Percentiles rank a stretch among this genome's conserved stretches.
Conservation (phyloP, 441 rosid genomes). For the Erysimum cheiri region DNA sequence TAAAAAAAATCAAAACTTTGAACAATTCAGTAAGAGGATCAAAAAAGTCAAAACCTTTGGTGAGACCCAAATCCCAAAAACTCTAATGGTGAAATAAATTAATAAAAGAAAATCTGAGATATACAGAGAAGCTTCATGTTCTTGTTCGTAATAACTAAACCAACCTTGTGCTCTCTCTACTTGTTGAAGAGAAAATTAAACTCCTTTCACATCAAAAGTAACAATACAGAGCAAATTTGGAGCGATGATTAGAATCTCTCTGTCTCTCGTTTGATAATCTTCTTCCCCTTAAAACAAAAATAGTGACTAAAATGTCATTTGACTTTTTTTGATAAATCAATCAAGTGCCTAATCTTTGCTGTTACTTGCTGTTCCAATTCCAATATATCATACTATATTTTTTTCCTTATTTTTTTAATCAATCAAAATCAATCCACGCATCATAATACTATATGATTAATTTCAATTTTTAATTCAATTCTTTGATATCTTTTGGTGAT, state of each 20-base stretch:
- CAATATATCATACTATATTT: conserved; percentile 6
- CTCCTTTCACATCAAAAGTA: conserved; percentile 32
- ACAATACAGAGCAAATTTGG: conserved; percentile 15
- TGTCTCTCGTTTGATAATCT: conserved; percentile 25
- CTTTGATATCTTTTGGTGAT: conserved; percentile 35
- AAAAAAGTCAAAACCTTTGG: conserved; percentile 43
- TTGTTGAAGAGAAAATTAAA: not conserved
- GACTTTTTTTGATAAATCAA: conserved; percentile 28
- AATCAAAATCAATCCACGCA: conserved; percentile 32
- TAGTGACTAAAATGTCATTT: conserved; percentile 37
- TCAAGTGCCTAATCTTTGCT: conserved; percentile 43
- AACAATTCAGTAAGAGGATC: not conserved
- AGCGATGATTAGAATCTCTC: conserved; percentile 9
- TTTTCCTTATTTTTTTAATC: conserved; percentile 6
- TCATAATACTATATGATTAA: conserved; percentile 25
- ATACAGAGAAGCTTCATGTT: conserved; percentile 31
- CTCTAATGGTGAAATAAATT: not conserved
- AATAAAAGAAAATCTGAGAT: not conserved
- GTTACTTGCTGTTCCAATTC: conserved; percentile 46
- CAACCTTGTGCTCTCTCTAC: conserved; percentile 23
- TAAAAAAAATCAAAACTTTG: not conserved
- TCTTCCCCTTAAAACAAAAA: not conserved
- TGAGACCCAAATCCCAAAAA: conserved; percentile 36
- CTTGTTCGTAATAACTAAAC: conserved; percentile 10
- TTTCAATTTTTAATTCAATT: conserved; percentile 13